Base-by-base conservation (phyloP, 1,284 basidiomycete genomes). In the Ceratobasidium sp. region DNA sequence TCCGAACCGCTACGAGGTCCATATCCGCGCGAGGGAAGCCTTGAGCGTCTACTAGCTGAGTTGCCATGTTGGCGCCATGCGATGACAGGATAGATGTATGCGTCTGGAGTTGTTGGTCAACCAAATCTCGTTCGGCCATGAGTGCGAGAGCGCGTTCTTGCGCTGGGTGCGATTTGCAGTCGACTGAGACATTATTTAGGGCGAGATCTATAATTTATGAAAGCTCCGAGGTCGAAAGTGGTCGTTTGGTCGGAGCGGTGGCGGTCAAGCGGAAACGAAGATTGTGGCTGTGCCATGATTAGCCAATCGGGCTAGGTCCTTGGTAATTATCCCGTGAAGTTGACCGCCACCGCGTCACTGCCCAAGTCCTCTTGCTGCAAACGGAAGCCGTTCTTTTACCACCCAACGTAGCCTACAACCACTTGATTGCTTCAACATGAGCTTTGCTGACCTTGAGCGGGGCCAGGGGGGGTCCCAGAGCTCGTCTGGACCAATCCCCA, bases 21-120 rank as follows among this genome's bases (percentile, higher is more conserved):
- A 92, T 81, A 77, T 92, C 90, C 13, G 86, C 87, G 10, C 92
- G 84, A 0, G 94, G 94, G 77, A 93, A 96, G 5, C 94, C 94
- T 69, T 95, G 89, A 0, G 81, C 74, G 75, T 96, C 93, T 55
- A 96, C 84, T 35, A 96, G 79, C 80, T 90, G 83, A 4, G 85
- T 86, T 47, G 83, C 84, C 64, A 82, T 83, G 27, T 58, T 49
- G 2, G 42, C 64, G 8, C 50, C 50, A 70, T 90, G 83, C 49
- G 82, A 80, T 73, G 81, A 80, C 71, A 93, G 85, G 69, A 91
- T 84, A 49, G 83, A 78, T 55, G 84, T 78, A 71, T 92, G 87
- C 3, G 79, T 78, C 52, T 83, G 80, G 69, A 93, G 82, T 71
- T 89, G 84, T 25, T 81, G 80, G 75, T 93, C 87, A 72, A 93